These are phyloP conservation scores for Trichoderma gracile DNA, from an alignment of 2,329 filamentous ascomycete genomes.

Conservation along the genomic window DNA sequence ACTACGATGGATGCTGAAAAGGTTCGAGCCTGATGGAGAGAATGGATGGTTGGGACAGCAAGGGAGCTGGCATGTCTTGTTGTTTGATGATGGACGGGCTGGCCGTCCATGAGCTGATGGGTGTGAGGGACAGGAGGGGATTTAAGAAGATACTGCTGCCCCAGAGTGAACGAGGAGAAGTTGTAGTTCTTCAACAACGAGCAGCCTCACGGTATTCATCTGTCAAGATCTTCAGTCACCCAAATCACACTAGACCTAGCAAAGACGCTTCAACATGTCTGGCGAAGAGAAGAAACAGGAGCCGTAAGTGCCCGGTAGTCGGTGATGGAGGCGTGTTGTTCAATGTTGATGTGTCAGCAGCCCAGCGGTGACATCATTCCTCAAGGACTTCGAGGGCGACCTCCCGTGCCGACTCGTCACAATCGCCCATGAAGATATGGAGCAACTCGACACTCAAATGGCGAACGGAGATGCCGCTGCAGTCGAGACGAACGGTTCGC, in stretches of 20 bases:
- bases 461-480: background rate
- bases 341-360: constrained; percentile 12
- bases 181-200: background rate
- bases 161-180: background rate
- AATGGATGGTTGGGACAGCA: constrained; percentile 8
- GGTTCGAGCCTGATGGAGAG: constrained; percentile 5
- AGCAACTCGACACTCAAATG: background rate
- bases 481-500: background rate
- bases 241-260: background rate
- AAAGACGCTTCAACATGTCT: constrained; percentile 1
- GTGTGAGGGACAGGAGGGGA: background rate
- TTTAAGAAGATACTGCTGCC: constrained; percentile 14
- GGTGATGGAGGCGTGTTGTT: background rate
- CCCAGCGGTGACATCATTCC: background rate
- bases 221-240: background rate
- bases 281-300: background rate
- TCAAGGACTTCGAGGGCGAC: background rate
- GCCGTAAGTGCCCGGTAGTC: constrained; percentile 4
- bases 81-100: background rate
- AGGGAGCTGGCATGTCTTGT: background rate
- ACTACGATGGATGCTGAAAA: background rate
- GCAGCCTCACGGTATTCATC: too few relatives aligned
- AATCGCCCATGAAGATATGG: background rate
- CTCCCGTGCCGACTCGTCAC: background rate
- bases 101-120: background rate